A percentile compares a stretch with the other conserved stretches of the same genome.
These are phyloP conservation scores for Naganishia onofrii DNA, from an alignment of 768 basidiomycete genomes.

Conservation along the genomic window DNA sequence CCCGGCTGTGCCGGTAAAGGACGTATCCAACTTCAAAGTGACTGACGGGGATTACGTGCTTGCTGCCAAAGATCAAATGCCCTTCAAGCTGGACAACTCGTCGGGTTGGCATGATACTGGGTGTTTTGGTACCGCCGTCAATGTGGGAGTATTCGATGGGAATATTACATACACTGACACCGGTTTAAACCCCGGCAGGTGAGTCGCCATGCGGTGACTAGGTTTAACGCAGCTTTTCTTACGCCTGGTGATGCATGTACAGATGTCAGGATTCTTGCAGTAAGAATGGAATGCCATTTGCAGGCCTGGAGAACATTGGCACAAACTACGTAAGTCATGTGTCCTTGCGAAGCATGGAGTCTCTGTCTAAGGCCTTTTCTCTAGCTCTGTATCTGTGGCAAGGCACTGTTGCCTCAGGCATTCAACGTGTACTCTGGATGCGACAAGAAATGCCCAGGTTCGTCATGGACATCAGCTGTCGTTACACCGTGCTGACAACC, in stretches of 20 bases:
- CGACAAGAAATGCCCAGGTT: constrained; percentile 8
- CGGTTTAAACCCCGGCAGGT: constrained; percentile 33
- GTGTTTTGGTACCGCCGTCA: constrained; percentile 30
- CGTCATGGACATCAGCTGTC: too few species aligned
- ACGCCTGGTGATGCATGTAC: not conserved
- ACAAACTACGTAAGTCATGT: not conserved
- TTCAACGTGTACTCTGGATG: constrained; percentile 17
- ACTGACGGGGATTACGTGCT: constrained; percentile 39
- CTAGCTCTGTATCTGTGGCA: constrained; percentile 7
- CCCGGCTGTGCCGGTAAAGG: constrained; percentile 35
- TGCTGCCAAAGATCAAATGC: constrained; percentile 27
- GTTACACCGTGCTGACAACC: not conserved
- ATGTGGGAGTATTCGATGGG: constrained; percentile 4
- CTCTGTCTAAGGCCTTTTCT: too few species aligned
- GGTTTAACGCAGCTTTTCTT: not conserved
- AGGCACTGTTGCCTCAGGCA: constrained; percentile 6
- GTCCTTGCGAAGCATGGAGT: too few species aligned
- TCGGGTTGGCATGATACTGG: constrained; percentile 42
- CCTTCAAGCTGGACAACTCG: constrained; percentile 36
- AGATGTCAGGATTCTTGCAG: constrained; percentile 18
- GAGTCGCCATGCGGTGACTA: constrained; percentile 24
- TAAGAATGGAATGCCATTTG: constrained; percentile 15
- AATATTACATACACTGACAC: constrained; percentile 34
- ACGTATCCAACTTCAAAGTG: constrained; percentile 36
- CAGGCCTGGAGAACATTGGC: constrained; percentile 4